Evolutionary conservation across 345 rosid species (phyloP).

Genomic region (Gynandropsis gynandra): DNA sequence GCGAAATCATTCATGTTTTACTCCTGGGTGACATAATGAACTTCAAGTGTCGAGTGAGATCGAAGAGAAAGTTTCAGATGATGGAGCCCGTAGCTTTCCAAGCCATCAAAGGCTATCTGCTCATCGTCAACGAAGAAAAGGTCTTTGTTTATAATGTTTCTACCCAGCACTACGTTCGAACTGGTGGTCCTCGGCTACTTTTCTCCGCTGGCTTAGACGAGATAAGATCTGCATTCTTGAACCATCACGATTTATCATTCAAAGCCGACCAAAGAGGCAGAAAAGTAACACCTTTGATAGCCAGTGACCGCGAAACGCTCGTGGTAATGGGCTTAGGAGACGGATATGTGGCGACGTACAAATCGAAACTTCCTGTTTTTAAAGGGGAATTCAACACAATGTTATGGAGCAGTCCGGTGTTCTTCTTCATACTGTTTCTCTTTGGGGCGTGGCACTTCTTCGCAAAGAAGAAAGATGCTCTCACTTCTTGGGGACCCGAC

Average conservation of each 20-base stretch:
- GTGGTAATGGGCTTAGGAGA: slow-evolving; percentile 70
- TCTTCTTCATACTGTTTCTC: slow-evolving; percentile 71
- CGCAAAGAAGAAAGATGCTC: slow-evolving; percentile 91
- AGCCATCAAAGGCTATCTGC: slow-evolving; percentile 79
- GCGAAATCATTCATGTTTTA: slow-evolving; percentile 70
- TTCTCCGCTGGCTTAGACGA: slow-evolving; percentile 72
- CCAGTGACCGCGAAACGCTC: slow-evolving; percentile 75
- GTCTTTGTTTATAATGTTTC: slow-evolving; percentile 79
- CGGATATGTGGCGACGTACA: slow-evolving; percentile 74
- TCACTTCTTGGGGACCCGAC: slow-evolving; percentile 91
- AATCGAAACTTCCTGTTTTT: slow-evolving; percentile 55
- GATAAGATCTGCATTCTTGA: slow-evolving; percentile 67
- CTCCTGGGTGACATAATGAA: slow-evolving; percentile 76
- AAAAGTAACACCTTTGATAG: slow-evolving; percentile 47
- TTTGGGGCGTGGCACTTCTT: slow-evolving; percentile 92
- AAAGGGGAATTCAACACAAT: slow-evolving; percentile 64
- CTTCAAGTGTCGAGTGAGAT: slow-evolving; percentile 90
- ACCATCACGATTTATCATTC: slow-evolving; percentile 26
- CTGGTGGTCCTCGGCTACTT: slow-evolving; percentile 59
- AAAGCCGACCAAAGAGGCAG: slow-evolving; percentile 23
- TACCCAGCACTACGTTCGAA: slow-evolving; percentile 64
- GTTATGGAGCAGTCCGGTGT: slow-evolving; percentile 80
- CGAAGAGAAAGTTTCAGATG: slow-evolving; percentile 60
- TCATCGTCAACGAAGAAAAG: slow-evolving; percentile 50
- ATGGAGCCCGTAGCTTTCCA: slow-evolving; percentile 65